Conservation (phyloP, 1,139 yeast species). For the Kodamaea suecica region DNA sequence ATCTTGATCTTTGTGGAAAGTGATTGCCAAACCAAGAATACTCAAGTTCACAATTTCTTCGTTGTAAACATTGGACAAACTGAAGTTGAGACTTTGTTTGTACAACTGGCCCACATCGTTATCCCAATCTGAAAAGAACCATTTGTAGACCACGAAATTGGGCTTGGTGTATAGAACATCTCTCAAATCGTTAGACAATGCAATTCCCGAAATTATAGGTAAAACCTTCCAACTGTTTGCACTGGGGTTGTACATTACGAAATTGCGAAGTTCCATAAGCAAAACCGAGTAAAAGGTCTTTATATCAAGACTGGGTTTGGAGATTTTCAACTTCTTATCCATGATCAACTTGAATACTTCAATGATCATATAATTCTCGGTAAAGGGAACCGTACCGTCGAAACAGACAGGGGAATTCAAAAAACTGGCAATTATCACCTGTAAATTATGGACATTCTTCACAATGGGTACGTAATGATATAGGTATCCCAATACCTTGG, state of each 20-base stretch:
- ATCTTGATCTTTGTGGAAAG: conserved; percentile 22
- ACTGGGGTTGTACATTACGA: conserved; percentile 27
- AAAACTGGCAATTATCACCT: conserved; percentile 49
- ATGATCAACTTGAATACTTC: conserved; percentile 50
- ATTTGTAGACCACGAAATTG: conserved; percentile 24
- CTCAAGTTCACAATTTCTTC: conserved; percentile 29
- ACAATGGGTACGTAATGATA: conserved; percentile 62
- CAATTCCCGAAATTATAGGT: conserved; percentile 56
- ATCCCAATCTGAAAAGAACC: conserved; percentile 39
- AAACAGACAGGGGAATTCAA: conserved; percentile 48
- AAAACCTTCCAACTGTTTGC: conserved; percentile 53
- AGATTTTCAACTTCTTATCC: conserved; percentile 52
- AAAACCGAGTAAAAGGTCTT: conserved; percentile 50
- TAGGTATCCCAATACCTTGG: conserved; percentile 47
- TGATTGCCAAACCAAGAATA: conserved; percentile 34
- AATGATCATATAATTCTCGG: conserved; percentile 36
- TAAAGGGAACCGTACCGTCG: conserved; percentile 31
- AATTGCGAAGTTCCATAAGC: conserved; percentile 34
- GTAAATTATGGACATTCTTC: conserved; percentile 55
- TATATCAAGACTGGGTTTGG: conserved; percentile 60
- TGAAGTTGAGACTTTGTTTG: conserved; percentile 21
- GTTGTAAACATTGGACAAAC: conserved; percentile 23
- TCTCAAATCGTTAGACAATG: conserved; percentile 39
- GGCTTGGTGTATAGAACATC: conserved; percentile 31
- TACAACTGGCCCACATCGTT: conserved; percentile 22